phyloP scores from a whole-genome alignment of 768 basidiomycete genomes.

The Hebeloma cylindrosporum region DNA sequence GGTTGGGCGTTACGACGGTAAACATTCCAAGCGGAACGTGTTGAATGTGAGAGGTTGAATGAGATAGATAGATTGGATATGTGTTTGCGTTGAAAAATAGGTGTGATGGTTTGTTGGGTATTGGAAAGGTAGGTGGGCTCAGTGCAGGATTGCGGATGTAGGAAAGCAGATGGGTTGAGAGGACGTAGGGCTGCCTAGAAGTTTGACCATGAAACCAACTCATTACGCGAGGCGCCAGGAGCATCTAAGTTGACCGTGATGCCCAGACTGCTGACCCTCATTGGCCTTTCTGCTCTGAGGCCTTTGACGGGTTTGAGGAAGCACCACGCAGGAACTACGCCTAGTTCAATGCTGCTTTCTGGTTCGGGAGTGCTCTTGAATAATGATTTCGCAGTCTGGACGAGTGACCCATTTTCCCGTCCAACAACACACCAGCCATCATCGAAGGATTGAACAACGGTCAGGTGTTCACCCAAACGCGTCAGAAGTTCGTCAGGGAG shows the following conservation, averaged over 20 bases:
- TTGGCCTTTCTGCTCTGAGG: constrained; percentile 58
- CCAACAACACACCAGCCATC: constrained; percentile 82
- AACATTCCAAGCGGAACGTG: too few relatives aligned
- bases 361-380: constrained; percentile 33
- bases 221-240: constrained; percentile 42
- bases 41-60: too few relatives aligned
- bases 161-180: background rate
- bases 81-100: too few relatives aligned
- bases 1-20: too few relatives aligned
- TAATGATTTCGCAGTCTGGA: constrained; percentile 36
- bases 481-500: constrained; percentile 72
- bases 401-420: constrained; percentile 40
- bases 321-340: constrained; percentile 76
- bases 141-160: background rate
- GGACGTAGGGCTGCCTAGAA: constrained; percentile 37
- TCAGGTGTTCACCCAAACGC: constrained; percentile 56
- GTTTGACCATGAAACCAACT: constrained; percentile 72
- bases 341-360: constrained; percentile 56
- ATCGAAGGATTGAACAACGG: constrained; percentile 65
- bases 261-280: constrained; percentile 63
- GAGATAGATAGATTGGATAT: too few relatives aligned
- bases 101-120: too few relatives aligned
- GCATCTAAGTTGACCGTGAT: constrained; percentile 56
- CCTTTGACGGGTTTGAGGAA: constrained; percentile 66
- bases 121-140: background rate